Conservation (phyloP, 1,284 basidiomycete species). For the Ceratobasidium sp. region DNA sequence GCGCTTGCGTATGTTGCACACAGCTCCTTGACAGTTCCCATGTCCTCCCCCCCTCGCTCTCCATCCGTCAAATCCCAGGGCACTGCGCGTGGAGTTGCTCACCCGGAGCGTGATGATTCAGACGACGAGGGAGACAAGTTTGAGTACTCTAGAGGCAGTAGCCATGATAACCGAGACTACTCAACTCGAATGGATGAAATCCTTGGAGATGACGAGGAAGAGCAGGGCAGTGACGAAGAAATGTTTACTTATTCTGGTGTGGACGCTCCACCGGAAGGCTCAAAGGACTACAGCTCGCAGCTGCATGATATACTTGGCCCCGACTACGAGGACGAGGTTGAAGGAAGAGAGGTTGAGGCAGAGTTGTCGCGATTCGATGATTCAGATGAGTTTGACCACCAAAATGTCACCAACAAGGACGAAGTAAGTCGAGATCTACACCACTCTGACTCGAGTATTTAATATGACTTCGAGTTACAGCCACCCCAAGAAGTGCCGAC, state of each 20-base stretch:
- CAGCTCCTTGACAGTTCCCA: conserved; percentile 11
- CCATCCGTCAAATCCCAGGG: conserved; percentile 27
- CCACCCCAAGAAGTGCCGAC: conserved; percentile 15
- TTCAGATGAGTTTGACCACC: conserved; percentile 54
- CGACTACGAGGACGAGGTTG: conserved; percentile 62
- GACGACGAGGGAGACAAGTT: conserved; percentile 13
- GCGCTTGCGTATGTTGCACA: conserved; percentile 13
- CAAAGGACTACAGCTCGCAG: conserved; percentile 70
- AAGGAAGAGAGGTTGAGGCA: conserved; percentile 62
- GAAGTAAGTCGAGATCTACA: neutral
- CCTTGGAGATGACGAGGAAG: conserved; percentile 66
- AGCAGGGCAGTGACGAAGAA: conserved; percentile 66
- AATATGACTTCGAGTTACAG: conserved; percentile 5
- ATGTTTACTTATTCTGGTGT: conserved; percentile 78
- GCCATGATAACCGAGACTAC: conserved; percentile 62
- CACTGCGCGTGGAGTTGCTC: conserved; percentile 16
- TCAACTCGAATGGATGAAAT: conserved; percentile 79
- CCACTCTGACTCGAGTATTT: neutral
- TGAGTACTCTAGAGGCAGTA: neutral
- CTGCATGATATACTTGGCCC: conserved; percentile 78
- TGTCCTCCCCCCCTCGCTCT: conserved; percentile 15
- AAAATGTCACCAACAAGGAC: conserved; percentile 12
- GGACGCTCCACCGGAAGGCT: conserved; percentile 62
- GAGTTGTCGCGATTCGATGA: conserved; percentile 55
- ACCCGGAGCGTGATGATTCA: neutral